phyloP scores from a whole-genome alignment of 2,329 filamentous ascomycete genomes.

The Monilinia aucupariae region DNA sequence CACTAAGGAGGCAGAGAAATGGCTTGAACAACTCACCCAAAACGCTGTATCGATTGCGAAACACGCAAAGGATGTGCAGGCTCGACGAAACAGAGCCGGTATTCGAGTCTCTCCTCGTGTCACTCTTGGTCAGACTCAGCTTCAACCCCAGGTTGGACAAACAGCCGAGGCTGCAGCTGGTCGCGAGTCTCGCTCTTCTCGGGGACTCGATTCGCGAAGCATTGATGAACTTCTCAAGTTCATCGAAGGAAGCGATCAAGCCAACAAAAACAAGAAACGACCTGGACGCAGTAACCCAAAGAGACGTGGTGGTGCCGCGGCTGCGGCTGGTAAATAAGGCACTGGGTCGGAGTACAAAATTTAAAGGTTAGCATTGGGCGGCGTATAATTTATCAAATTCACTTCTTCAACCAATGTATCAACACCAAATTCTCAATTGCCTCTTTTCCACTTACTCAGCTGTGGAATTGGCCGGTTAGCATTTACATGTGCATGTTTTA shows the following conservation, averaged over 20 bases:
- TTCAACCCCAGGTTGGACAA: constrained; percentile 59
- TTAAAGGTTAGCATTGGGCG: constrained; percentile 14
- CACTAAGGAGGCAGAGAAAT: constrained; percentile 94
- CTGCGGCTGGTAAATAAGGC: constrained; percentile 11
- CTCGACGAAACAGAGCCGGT: constrained; percentile 63
- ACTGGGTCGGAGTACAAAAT: constrained; percentile 8
- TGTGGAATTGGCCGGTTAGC: background rate
- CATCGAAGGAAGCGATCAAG: constrained; percentile 71
- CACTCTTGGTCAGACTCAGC: constrained; percentile 50
- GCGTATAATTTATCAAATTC: constrained; percentile 12
- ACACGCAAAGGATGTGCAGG: constrained; percentile 81
- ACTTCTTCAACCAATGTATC: constrained; percentile 13
- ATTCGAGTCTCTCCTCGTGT: constrained; percentile 62
- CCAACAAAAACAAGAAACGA: constrained; percentile 50
- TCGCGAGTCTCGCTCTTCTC: constrained; percentile 29
- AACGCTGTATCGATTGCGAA: constrained; percentile 93
- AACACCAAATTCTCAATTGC: constrained; percentile 3
- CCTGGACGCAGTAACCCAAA: constrained; percentile 51
- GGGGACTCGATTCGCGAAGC: constrained; percentile 65
- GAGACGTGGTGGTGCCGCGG: constrained; percentile 40
- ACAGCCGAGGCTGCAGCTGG: constrained; percentile 43
- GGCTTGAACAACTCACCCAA: constrained; percentile 92
- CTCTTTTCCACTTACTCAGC: background rate
- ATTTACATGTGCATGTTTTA: constrained; percentile 8
- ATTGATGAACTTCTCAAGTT: constrained; percentile 92